Base-by-base conservation (phyloP, 2,329 filamentous ascomycete species). In the Neospermospora avenae region DNA sequence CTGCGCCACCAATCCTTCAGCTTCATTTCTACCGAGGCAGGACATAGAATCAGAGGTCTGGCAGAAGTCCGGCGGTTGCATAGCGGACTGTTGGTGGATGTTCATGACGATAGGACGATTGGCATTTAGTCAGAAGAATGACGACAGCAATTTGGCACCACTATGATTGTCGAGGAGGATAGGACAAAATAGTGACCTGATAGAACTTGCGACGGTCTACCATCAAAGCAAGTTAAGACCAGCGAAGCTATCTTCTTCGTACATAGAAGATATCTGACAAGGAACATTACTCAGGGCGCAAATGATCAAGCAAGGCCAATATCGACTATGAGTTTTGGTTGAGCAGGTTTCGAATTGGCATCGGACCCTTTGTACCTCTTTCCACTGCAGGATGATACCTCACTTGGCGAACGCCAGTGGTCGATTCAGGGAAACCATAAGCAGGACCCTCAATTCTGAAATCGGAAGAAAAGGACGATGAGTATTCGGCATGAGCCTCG, bases 341-440 rank as follows among this genome's bases (percentile, higher is more conserved):
- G 22, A 72, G 64, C 58, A 73, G 55, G 60, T 71, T 73, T 7
- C 64, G 65, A 53, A 73, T 72, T 45, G 70, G 65, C 69, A 73
- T 71, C 8, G 71, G 66, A 44, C 65, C 64, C 46, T 66, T 66
- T 6, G 66, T 67, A n/a, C 66, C 67, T 34, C 57, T 64, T 51
- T 70, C 68, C 53, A 70, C 68, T 2, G 63, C 60, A 7, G 65
- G 67, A 46, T 51, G 58, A 24, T 60, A 45, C 28, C 57, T 45
- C 14, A 63, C 42, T n/a, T 59, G 60, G 22, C 53, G 55, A 18
- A 34, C 31, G 11, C 59, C 52, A 51, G 60, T 28, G 6, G 35
- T 41, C 34, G 57, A 49, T 13, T 60, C 64, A n/a, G 51, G 55
- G 55, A 70, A 66, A 3, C 68, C 68, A 56, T 65, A 66, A 20